Evolutionary conservation across 345 rosid species (phyloP).

Genomic region (Heritiera littoralis): DNA sequence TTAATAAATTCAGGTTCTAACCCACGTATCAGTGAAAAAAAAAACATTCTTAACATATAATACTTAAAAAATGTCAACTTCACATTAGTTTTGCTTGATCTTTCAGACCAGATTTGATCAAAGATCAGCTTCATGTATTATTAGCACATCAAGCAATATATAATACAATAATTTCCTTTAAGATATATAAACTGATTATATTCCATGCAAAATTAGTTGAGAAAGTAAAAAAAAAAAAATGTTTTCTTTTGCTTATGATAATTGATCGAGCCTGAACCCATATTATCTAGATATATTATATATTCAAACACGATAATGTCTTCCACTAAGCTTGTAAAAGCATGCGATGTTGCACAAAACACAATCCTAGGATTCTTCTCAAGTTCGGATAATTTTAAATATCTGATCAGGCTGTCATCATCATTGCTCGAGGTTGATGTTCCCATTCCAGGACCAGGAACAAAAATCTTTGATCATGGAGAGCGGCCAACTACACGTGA

Average conservation of each 20-base stretch:
- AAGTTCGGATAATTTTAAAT: constrained; percentile 6
- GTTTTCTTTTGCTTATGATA: background rate
- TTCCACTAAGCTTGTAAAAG: constrained; percentile 7
- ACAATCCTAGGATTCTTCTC: constrained; percentile 22
- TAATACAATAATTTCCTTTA: background rate
- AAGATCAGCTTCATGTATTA: background rate
- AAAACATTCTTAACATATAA: too few species aligned
- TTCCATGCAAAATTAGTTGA: background rate
- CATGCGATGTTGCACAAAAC: constrained; percentile 17
- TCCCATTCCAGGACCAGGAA: background rate
- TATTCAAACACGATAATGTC: constrained; percentile 1
- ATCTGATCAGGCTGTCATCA: background rate
- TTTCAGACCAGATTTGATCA: background rate
- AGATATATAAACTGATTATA: background rate
- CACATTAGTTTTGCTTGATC: background rate
- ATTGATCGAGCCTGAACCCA: background rate
- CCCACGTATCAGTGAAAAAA: background rate
- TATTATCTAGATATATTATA: background rate
- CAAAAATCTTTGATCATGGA: background rate
- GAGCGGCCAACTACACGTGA: background rate
- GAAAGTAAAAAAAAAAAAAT: background rate
- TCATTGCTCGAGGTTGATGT: background rate
- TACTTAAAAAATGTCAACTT: background rate
- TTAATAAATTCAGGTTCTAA: background rate
- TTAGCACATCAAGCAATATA: background rate